These are phyloP conservation scores for Funneliformis geosporum DNA, from an alignment of 192 early-diverging fungal species.

Conservation along the genomic window DNA sequence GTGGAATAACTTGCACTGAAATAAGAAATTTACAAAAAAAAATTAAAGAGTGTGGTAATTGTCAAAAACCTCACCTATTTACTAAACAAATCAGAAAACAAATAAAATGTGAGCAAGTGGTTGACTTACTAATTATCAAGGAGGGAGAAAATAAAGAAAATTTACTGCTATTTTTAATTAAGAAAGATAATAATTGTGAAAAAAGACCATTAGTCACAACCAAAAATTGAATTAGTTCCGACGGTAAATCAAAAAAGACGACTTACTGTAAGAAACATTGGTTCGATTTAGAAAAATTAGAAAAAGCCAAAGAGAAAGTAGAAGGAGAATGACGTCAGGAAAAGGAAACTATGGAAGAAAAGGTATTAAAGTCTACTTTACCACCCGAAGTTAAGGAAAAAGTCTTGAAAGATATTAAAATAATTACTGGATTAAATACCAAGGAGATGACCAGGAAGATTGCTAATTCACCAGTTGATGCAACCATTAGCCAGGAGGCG, in stretches of 20 bases:
- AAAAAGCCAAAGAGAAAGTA: background rate
- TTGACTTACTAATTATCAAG: background rate
- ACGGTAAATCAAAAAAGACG: background rate
- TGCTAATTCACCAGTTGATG: background rate
- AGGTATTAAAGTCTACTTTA: conserved; percentile 8
- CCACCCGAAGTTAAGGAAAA: background rate
- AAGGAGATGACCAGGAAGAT: conserved; percentile 9
- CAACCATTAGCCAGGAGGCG: background rate
- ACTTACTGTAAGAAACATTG: conserved; percentile 7
- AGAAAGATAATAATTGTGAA: conserved; percentile 23
- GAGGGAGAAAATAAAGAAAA: background rate
- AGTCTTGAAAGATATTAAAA: conserved; percentile 6
- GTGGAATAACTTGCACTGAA: conserved; percentile 8
- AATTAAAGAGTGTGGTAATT: conserved; percentile 4
- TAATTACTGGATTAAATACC: background rate
- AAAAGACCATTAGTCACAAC: conserved; percentile 5
- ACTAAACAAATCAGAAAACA: background rate
- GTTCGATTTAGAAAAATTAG: background rate
- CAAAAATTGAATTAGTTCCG: background rate
- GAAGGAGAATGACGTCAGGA: background rate
- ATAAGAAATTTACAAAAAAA: background rate
- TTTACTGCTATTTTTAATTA: background rate
- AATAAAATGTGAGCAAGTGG: conserved; percentile 12
- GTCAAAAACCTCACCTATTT: background rate
- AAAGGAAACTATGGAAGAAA: conserved; percentile 5